These are phyloP conservation scores for Primulina eburnea DNA, from an alignment of 257 asterid species.

Conservation along the genomic window DNA sequence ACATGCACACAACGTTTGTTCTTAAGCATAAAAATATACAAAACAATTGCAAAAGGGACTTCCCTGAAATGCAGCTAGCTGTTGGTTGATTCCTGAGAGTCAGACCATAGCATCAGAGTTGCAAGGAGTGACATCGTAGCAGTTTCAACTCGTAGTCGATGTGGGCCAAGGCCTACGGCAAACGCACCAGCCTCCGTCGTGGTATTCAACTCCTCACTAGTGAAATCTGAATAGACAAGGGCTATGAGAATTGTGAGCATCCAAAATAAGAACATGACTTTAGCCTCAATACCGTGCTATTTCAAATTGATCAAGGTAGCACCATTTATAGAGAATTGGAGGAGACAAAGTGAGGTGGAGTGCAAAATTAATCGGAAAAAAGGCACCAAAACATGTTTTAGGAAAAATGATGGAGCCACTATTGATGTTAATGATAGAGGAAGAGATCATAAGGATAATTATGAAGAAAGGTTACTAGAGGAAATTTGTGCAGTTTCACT, in stretches of 20 bases:
- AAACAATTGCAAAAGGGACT: conserved; percentile 23
- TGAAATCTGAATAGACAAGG: conserved; percentile 54
- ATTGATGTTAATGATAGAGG: too few species aligned
- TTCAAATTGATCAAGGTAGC: too few species aligned
- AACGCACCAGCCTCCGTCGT: conserved; percentile 69
- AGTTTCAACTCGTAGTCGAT: conserved; percentile 92
- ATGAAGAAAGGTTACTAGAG: not conserved
- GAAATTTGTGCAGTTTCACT: not conserved
- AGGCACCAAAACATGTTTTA: too few species aligned
- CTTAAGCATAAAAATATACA: not conserved
- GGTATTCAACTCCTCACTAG: conserved; percentile 57
- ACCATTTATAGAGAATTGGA: too few species aligned
- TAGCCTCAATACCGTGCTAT: not conserved
- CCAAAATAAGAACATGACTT: conserved; percentile 7
- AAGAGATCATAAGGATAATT: not conserved
- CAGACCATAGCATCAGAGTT: conserved; percentile 79
- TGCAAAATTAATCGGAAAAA: too few species aligned
- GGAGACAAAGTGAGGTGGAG: too few species aligned
- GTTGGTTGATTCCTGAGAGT: conserved; percentile 35
- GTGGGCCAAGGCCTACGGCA: conserved; percentile 84
- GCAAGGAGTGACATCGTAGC: conserved; percentile 83
- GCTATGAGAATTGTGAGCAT: conserved; percentile 16
- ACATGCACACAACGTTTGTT: not conserved
- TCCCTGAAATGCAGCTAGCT: conserved; percentile 38
- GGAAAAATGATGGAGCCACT: too few species aligned